phyloP scores from a whole-genome alignment of 345 rosid genomes.

The Lagerstroemia speciosa region DNA sequence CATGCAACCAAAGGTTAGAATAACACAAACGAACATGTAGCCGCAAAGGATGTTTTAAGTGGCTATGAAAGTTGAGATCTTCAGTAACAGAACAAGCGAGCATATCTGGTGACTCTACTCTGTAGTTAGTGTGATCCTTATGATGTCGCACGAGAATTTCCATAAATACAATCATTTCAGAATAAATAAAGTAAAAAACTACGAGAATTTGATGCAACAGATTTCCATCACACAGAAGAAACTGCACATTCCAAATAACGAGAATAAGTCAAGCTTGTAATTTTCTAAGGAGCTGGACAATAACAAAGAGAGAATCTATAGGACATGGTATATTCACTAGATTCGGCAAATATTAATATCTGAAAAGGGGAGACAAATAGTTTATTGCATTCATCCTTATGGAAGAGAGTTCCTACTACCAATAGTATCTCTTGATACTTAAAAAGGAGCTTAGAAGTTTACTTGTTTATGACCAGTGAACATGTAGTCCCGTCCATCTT shows the following conservation, averaged over 20 bases:
- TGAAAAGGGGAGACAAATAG: neutral
- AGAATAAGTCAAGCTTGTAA: neutral
- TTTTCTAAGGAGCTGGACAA: too few species aligned
- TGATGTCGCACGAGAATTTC: neutral
- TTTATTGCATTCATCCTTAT: neutral
- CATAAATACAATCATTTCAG: neutral
- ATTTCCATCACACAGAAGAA: neutral
- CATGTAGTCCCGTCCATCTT: slow-evolving; percentile 74
- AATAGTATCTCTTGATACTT: neutral
- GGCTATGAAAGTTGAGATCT: neutral
- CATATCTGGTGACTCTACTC: neutral
- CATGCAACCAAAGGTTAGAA: slow-evolving; percentile 1
- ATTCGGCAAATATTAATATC: neutral
- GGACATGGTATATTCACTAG: too few species aligned
- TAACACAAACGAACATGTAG: slow-evolving; percentile 1
- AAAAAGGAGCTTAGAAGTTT: slow-evolving; percentile 8
- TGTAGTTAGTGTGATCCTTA: too few species aligned
- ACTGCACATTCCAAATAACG: neutral
- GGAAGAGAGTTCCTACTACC: neutral
- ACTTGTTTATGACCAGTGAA: slow-evolving; percentile 65
- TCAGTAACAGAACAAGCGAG: neutral
- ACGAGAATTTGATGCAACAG: neutral
- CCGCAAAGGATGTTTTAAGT: neutral
- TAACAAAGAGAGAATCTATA: too few species aligned
- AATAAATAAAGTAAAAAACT: neutral